Conservation (phyloP, 2,329 filamentous ascomycete genomes). For the Aspergillus costaricaensis region DNA sequence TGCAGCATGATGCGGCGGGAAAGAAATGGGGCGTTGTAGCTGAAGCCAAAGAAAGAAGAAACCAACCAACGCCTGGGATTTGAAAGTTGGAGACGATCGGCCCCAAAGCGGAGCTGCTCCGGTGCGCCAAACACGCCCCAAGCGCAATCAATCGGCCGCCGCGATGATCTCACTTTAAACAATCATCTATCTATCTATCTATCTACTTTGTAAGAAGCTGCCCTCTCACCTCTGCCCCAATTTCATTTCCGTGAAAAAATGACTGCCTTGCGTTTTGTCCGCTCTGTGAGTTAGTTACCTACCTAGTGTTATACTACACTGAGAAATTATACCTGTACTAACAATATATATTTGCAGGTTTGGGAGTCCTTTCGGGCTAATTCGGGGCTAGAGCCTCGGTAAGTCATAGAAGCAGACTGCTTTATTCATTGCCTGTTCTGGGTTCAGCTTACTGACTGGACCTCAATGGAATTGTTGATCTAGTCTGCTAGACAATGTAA, state of each 20-base stretch:
- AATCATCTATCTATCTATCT: no score
- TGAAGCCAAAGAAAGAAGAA: slow-evolving; percentile 2
- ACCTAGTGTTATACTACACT: background rate
- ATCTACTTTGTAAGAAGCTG: no score
- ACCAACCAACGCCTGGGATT: background rate
- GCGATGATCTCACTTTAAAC: slow-evolving; percentile 23
- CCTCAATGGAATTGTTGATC: background rate
- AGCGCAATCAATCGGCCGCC: slow-evolving; percentile 31
- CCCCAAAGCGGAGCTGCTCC: slow-evolving; percentile 18
- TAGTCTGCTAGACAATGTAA: slow-evolving; percentile 45
- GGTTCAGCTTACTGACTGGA: slow-evolving; percentile 7
- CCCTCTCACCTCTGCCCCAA: background rate
- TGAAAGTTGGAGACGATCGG: slow-evolving; percentile 1
- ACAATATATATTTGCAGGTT: slow-evolving; percentile 57
- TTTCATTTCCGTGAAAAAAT: slow-evolving; percentile 35
- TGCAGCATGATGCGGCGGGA: slow-evolving; percentile 28
- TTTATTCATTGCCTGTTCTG: background rate
- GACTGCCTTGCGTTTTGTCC: slow-evolving; percentile 63
- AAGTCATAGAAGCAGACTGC: slow-evolving; percentile 25
- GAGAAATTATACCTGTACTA: slow-evolving; percentile 10
- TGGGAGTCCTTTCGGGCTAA: slow-evolving; percentile 82
- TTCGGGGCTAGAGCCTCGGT: slow-evolving; percentile 89
- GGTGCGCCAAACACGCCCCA: slow-evolving; percentile 32
- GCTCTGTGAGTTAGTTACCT: slow-evolving; percentile 55
- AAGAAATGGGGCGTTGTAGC: slow-evolving; percentile 10